Evolutionary conservation across 169 alveolate genomes (phyloP).

Genomic region (Plasmodium billcollinsi): DNA sequence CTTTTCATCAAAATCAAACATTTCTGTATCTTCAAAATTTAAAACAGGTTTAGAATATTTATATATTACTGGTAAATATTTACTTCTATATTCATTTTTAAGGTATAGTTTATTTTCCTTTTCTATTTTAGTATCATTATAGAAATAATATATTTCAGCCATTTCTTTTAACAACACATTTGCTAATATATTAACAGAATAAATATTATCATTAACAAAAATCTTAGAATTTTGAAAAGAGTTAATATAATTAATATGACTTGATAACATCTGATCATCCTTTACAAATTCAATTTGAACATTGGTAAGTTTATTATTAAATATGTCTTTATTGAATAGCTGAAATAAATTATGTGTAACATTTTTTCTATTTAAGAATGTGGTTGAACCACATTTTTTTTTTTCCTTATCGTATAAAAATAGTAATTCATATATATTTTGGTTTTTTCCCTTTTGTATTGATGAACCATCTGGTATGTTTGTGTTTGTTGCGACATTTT

Average conservation of each 20-base stretch:
- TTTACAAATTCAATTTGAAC: slow-evolving; percentile 60
- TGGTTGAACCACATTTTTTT: slow-evolving; percentile 40
- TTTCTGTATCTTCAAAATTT: background rate
- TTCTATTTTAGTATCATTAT: slow-evolving; percentile 51
- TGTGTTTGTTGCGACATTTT: background rate
- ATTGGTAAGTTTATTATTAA: slow-evolving; percentile 33
- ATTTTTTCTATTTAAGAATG: slow-evolving; percentile 20
- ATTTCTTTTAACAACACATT: slow-evolving; percentile 66
- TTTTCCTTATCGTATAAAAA: slow-evolving; percentile 28
- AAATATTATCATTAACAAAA: slow-evolving; percentile 48
- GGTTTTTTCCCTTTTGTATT: background rate
- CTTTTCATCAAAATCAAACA: slow-evolving; percentile 26
- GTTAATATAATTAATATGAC: slow-evolving; percentile 52
- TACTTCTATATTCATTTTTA: slow-evolving; percentile 36
- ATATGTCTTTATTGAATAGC: slow-evolving; percentile 66
- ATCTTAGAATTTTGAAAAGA: slow-evolving; percentile 57
- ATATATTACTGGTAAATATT: slow-evolving; percentile 34
- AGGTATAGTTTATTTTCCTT: slow-evolving; percentile 66
- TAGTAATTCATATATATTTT: slow-evolving; percentile 24
- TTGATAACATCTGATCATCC: slow-evolving; percentile 45
- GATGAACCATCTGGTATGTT: too few relatives aligned
- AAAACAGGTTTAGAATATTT: slow-evolving; percentile 45
- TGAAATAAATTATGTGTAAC: slow-evolving; percentile 57
- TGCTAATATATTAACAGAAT: slow-evolving; percentile 30
- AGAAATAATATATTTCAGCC: slow-evolving; percentile 70